Conservation (phyloP, 2,329 filamentous ascomycete species). For the Teratosphaeria pseudoeucalypti region DNA sequence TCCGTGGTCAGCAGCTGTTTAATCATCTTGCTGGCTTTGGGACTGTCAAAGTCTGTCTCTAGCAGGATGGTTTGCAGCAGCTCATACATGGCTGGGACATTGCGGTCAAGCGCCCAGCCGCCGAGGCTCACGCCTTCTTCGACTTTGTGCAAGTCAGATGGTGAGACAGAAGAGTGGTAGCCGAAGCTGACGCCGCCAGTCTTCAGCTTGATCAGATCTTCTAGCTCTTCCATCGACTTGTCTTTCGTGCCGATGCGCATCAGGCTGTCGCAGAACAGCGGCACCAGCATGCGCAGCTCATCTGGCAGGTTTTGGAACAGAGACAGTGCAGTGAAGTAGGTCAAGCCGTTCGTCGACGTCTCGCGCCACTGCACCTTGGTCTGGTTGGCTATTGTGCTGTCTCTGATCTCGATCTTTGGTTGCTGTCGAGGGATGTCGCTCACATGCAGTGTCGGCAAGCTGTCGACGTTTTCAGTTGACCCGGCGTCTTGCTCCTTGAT, state of each 20-base stretch:
- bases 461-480: slow-evolving; percentile 73
- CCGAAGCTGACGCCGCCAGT: slow-evolving; percentile 82
- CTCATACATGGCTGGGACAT: slow-evolving; percentile 84
- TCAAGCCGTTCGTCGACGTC: slow-evolving; percentile 87
- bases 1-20: slow-evolving; percentile 77
- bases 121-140: slow-evolving; percentile 75
- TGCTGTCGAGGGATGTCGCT: slow-evolving; percentile 76
- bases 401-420: slow-evolving; percentile 58
- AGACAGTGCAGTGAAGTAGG: slow-evolving; percentile 88
- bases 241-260: slow-evolving; percentile 86
- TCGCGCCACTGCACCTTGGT: slow-evolving; percentile 80
- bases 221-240: slow-evolving; percentile 85
- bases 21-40: slow-evolving; percentile 71
- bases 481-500: slow-evolving; percentile 56
- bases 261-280: slow-evolving; percentile 81
- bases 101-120: slow-evolving; percentile 80
- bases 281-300: slow-evolving; percentile 73
- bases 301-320: slow-evolving; percentile 68
- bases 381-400: slow-evolving; percentile 44
- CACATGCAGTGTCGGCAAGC: slow-evolving; percentile 77
- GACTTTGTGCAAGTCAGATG: slow-evolving; percentile 57
- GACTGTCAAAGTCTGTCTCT: slow-evolving; percentile 82
- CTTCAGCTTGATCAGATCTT: slow-evolving; percentile 91
- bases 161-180: slow-evolving; percentile 72
- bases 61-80: slow-evolving; percentile 68